Conservation (phyloP, 1,284 basidiomycete species). For the Cryptococcus sp. region DNA sequence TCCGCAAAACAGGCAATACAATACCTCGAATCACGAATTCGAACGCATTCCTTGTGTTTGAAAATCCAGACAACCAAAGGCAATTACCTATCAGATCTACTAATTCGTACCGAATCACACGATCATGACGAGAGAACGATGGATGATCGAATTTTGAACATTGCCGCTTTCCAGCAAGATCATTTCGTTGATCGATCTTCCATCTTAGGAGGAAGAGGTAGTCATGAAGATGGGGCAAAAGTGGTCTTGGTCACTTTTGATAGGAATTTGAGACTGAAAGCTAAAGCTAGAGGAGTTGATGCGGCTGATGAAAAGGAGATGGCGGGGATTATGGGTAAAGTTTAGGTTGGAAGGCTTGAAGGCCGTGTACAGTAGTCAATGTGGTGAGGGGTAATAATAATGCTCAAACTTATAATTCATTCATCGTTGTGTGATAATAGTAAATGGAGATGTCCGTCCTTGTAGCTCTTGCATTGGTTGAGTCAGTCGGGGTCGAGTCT, state of each 20-base stretch:
- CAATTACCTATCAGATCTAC: conserved; percentile 83
- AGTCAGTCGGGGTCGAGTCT: too few species aligned
- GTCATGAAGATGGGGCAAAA: conserved; percentile 58
- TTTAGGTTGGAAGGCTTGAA: too few species aligned
- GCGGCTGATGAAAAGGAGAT: conserved; percentile 47
- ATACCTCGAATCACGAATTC: conserved; percentile 72
- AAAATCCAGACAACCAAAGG: conserved; percentile 94
- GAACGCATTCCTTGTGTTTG: conserved; percentile 67
- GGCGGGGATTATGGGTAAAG: conserved; percentile 28
- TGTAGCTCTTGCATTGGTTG: too few species aligned
- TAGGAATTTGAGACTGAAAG: conserved; percentile 60
- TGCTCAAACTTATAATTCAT: too few species aligned
- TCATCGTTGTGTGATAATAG: too few species aligned
- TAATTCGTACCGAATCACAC: conserved; percentile 77
- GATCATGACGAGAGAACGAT: conserved; percentile 60
- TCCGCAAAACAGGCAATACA: conserved; percentile 64
- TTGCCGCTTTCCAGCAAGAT: conserved; percentile 85
- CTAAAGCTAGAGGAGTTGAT: conserved; percentile 42
- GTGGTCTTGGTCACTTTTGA: conserved; percentile 88
- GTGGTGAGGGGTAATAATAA: too few species aligned
- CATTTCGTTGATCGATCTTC: conserved; percentile 83
- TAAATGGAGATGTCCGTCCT: too few species aligned
- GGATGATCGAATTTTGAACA: conserved; percentile 91
- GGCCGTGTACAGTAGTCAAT: too few species aligned
- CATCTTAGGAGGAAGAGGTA: conserved; percentile 54